phyloP scores from a whole-genome alignment of 192 early-diverging fungal species.

The Rhizophagus prolifer region DNA sequence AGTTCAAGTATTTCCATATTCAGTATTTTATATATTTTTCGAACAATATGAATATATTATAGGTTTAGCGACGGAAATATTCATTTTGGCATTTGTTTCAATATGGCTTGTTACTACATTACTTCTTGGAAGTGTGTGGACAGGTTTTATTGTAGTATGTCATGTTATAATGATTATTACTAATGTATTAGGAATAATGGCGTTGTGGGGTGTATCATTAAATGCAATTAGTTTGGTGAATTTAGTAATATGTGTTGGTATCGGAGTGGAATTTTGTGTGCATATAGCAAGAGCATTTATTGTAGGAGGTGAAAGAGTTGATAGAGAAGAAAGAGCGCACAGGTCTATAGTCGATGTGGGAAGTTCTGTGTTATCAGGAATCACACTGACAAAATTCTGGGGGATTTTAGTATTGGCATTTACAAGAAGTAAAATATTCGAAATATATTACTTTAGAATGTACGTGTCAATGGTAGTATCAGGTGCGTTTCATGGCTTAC shows the following conservation, averaged over 20 bases:
- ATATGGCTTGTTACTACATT: constrained; percentile 54
- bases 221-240: constrained; percentile 68
- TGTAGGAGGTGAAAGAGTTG: constrained; percentile 45
- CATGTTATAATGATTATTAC: constrained; percentile 62
- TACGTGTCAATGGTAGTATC: constrained; percentile 61
- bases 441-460: constrained; percentile 70
- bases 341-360: constrained; percentile 56
- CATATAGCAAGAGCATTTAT: constrained; percentile 62
- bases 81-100: constrained; percentile 50
- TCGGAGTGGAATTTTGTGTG: constrained; percentile 68
- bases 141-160: constrained; percentile 51
- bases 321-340: constrained; percentile 46
- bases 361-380: constrained; percentile 65
- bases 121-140: constrained; percentile 50
- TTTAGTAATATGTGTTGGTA: constrained; percentile 64
- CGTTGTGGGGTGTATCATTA: constrained; percentile 53
- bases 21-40: constrained; percentile 67
- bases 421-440: constrained; percentile 66
- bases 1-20: constrained; percentile 59
- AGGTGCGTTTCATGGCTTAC: constrained; percentile 59
- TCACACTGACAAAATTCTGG: constrained; percentile 63
- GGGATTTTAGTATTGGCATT: constrained; percentile 68
- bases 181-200: constrained; percentile 58
- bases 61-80: constrained; percentile 46
- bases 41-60: constrained; percentile 64